phyloP scores from a whole-genome alignment of 306 rosid genomes.

The Boehmeria nivea region DNA sequence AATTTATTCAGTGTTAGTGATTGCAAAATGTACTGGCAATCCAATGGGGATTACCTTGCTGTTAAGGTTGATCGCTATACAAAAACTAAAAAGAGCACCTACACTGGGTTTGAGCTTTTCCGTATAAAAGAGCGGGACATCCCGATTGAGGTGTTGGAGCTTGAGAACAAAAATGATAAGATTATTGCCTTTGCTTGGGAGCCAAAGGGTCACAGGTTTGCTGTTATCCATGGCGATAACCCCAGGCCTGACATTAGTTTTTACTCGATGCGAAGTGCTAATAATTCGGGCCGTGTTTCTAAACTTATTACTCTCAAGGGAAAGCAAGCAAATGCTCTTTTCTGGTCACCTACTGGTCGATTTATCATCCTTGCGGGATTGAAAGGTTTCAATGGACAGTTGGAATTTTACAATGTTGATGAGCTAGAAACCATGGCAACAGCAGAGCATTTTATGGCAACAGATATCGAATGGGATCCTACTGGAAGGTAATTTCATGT shows the following conservation, averaged over 20 bases:
- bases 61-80: conserved; percentile 73
- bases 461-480: conserved; percentile 89
- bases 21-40: conserved; percentile 92
- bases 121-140: conserved; percentile 76
- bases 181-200: conserved; percentile 95
- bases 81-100: conserved; percentile 69
- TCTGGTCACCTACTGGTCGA: conserved; percentile 80
- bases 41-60: conserved; percentile 88
- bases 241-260: conserved; percentile 77
- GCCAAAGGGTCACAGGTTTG: conserved; percentile 86
- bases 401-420: conserved; percentile 74
- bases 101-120: conserved; percentile 82
- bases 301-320: conserved; percentile 75
- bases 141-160: conserved; percentile 79
- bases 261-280: conserved; percentile 61
- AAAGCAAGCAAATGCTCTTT: conserved; percentile 81
- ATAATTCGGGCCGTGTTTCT: conserved; percentile 62
- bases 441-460: conserved; percentile 74
- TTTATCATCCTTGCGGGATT: conserved; percentile 72
- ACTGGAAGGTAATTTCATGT: conserved; percentile 67
- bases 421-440: conserved; percentile 83
- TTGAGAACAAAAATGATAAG: conserved; percentile 85
- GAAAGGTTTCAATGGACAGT: conserved; percentile 66
- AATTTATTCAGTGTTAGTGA: conserved; percentile 79
- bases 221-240: conserved; percentile 72